phyloP scores from a whole-genome alignment of 176 grass and related monocot species.

The Elaeis guineensis region DNA sequence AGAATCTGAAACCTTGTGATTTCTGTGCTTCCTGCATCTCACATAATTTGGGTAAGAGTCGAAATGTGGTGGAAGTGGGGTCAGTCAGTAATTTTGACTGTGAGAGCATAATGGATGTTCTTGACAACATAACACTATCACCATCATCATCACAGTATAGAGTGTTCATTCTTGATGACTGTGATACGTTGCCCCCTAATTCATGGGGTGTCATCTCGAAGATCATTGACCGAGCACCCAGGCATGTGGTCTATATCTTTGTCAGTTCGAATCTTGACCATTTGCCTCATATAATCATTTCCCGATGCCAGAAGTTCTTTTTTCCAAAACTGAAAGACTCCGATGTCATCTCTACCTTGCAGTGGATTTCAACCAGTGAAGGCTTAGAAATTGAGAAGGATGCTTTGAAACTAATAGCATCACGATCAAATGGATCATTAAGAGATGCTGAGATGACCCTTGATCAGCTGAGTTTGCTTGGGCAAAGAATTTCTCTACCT shows the following conservation, averaged over 20 bases:
- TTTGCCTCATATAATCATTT: slow-evolving; percentile 75
- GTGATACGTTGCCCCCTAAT: slow-evolving; percentile 49
- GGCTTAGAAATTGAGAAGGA: slow-evolving; percentile 80
- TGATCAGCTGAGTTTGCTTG: slow-evolving; percentile 88
- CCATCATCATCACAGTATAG: slow-evolving; percentile 30
- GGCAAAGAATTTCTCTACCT: slow-evolving; percentile 72
- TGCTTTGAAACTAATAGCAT: slow-evolving; percentile 87
- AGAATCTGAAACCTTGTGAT: slow-evolving; percentile 55
- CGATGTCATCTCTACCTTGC: slow-evolving; percentile 69
- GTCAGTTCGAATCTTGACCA: slow-evolving; percentile 56
- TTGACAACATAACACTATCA: slow-evolving; percentile 49
- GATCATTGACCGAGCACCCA: slow-evolving; percentile 44
- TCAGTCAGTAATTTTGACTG: slow-evolving; percentile 10
- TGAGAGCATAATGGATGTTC: slow-evolving; percentile 35
- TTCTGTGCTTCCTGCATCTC: slow-evolving; percentile 59
- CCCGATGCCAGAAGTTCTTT: slow-evolving; percentile 89
- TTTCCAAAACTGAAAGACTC: slow-evolving; percentile 83
- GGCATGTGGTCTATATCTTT: slow-evolving; percentile 64
- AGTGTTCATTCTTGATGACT: slow-evolving; percentile 86
- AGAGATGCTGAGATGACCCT: slow-evolving; percentile 95
- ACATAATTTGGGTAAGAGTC: slow-evolving; percentile 30
- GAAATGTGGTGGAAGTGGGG: slow-evolving; percentile 13
- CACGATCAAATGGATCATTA: slow-evolving; percentile 78
- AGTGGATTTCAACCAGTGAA: slow-evolving; percentile 91
- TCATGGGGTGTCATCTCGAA: slow-evolving; percentile 71